Base-by-base conservation (phyloP, 208 protist species). In the Wallacemonas sp. region DNA sequence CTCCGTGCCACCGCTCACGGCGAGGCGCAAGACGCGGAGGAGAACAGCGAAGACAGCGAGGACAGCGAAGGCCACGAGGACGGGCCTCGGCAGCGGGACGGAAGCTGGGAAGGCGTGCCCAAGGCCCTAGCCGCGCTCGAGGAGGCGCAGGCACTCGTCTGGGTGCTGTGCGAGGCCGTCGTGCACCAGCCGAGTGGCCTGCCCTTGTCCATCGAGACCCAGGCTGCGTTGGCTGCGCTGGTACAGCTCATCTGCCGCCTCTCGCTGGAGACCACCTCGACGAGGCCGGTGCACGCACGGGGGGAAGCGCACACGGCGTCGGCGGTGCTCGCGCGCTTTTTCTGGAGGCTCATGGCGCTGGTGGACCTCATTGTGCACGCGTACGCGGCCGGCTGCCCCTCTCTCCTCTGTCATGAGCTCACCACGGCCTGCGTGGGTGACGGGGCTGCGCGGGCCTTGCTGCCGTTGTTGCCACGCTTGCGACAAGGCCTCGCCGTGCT, bases 351-450 rank as follows among this genome's bases (percentile, higher is more conserved):
- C 12, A 41, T 59, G 14, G 14, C 52, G 29, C 52, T 59, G 23
- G 49, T 76, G 38, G 74, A 80, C 57, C 36, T 80, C 46, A 8
- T 80, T 5, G 36, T 80, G 45, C 74, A 80, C 55, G 64, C 66
- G 46, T 80, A 76, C 57, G 64, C 50, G 16, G 69, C 69, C 2
- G 68, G 69, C 2, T 72, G 52, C 29, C 74, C 74, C 18, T 45
- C 49, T 1, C 20, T 38, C 18, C 45, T 80, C 11, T 71, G 63
- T 25, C 46, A 65, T 32, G 32, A 64, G 5, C 63, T 79, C 29
- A 46, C 62, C 29, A 7, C 7, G 16, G 52, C 52, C 52, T 12
- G 8, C 31, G 8, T 59, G 4, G 26, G 31, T 49, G 36, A 41
- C 36, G 36, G 14, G 7, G 20, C 5, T 12, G 20, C 44, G 16